Evolutionary conservation across 768 basidiomycete genomes (phyloP).

Genomic region (Vishniacozyma victoriae): DNA sequence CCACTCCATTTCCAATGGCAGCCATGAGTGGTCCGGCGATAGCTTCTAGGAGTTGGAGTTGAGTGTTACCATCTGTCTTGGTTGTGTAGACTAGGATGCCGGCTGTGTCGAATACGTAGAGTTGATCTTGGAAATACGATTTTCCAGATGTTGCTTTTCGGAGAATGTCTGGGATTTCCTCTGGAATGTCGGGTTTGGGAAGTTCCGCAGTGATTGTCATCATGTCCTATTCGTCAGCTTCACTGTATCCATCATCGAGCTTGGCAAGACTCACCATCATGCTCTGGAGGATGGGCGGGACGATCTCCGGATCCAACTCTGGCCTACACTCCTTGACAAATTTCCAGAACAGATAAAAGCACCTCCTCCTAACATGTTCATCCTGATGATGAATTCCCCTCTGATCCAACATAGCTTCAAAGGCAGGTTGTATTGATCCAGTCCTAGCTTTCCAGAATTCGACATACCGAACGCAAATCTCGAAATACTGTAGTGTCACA

Average conservation of each 20-base stretch:
- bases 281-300: constrained; percentile 59
- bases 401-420: constrained; percentile 77
- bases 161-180: constrained; percentile 55
- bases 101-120: constrained; percentile 88
- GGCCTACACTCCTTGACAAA: constrained; percentile 78
- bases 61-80: constrained; percentile 60
- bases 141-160: constrained; percentile 72
- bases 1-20: constrained; percentile 54
- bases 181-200: constrained; percentile 67
- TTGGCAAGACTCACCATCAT: constrained; percentile 48
- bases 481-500: constrained; percentile 86
- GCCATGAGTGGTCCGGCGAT: constrained; percentile 76
- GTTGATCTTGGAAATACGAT: constrained; percentile 73
- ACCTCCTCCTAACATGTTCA: constrained; percentile 62
- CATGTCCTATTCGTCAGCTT: constrained; percentile 56
- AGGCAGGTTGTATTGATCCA: constrained; percentile 75
- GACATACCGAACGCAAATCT: constrained; percentile 80
- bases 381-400: constrained; percentile 83
- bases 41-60: constrained; percentile 58
- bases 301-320: constrained; percentile 69
- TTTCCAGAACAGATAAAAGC: constrained; percentile 86
- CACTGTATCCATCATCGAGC: constrained; percentile 27
- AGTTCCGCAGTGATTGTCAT: constrained; percentile 68
- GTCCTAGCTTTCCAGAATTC: constrained; percentile 95
- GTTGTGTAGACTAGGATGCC: constrained; percentile 79